Evolutionary conservation across 768 basidiomycete genomes (phyloP), one percentile per base, ranked within the genome.

Genomic region (Lactarius sanguifluus): DNA sequence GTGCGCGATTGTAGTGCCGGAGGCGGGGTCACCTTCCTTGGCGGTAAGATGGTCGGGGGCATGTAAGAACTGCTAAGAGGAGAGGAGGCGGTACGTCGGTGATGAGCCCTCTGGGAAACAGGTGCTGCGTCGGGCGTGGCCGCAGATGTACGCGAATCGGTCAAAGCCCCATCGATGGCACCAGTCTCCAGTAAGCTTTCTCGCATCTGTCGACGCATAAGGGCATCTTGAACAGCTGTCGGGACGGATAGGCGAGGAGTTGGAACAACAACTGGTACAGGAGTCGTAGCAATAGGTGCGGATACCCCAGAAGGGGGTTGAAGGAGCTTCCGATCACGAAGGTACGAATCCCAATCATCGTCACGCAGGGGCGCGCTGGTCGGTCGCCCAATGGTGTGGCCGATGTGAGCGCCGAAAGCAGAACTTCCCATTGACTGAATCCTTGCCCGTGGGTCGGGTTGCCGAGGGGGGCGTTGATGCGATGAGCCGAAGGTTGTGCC

Each of bases 321-420:
- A 67, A 95, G 77, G 18, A 97, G 81, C 73, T 90, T 92, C 63
- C 94, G 85, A 59, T 96, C 92, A 55, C 86, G 86, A 58, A 94
- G 83, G 75, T 97, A 96, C 54, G 83, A 77, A 68, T 96, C 90
- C 94, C 94, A 97, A 69, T 91, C 88, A n/a, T 85, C 81, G 52
- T 90, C 86, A 58, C 83, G 84, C 47, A 90, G 76, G n/a, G 90
- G 90, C 6, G 81, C 87, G 71, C 89, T 91, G 0, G 85, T 88
- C 18, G 91, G 89, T 45, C 90, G 82, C 63, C 82, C 81, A 62
- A 90, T 86, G 1, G 86, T 79, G 62, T 83, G 82, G 16, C 83
- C 83, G 18, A 82, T 71, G 38, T 73, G 64, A 28, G 79, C 72
- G 59, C 79, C 75, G 50, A 85, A 73, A 58, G 79, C 77, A 16